These are phyloP conservation scores for Lagerstroemia speciosa DNA, from an alignment of 345 rosid genomes.

Conservation along the genomic window DNA sequence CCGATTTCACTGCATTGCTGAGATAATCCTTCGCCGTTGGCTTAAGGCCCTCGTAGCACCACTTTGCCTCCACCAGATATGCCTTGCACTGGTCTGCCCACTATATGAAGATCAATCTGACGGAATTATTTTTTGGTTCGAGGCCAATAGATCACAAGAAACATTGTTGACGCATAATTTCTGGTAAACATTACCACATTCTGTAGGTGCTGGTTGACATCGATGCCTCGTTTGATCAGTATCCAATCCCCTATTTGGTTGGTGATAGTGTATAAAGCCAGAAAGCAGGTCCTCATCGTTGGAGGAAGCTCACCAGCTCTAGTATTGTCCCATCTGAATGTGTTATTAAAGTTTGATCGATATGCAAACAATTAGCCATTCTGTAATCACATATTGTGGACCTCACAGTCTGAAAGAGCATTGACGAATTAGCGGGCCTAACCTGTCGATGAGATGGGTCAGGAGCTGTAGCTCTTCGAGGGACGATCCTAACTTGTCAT, in stretches of 20 bases:
- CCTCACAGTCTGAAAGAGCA: background rate
- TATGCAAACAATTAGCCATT: background rate
- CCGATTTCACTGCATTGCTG: constrained; percentile 8
- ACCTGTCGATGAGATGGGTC: constrained; percentile 9
- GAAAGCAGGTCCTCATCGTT: background rate
- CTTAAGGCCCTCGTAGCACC: constrained; percentile 8
- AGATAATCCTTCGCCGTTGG: constrained; percentile 10
- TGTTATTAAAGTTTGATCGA: background rate
- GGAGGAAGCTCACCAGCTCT: constrained; percentile 13
- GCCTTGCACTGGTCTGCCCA: constrained; percentile 14
- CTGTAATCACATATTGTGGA: too few species aligned
- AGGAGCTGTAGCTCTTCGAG: constrained; percentile 14
- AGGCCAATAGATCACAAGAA: background rate
- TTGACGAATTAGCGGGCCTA: background rate
- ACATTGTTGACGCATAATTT: background rate
- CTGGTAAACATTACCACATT: constrained; percentile 1
- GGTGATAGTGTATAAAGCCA: constrained; percentile 8
- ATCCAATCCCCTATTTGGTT: constrained; percentile 12
- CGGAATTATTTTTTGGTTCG: background rate
- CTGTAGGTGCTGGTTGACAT: constrained; percentile 4
- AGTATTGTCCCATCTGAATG: constrained; percentile 12
- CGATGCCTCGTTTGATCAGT: constrained; percentile 8
- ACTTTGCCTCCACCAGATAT: constrained; percentile 10
- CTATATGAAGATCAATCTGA: background rate
- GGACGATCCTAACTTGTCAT: constrained; percentile 10